Percentiles rank a stretch among this genome's conserved stretches.
These are phyloP conservation scores for Leccinum incarnatum DNA, from an alignment of 768 basidiomycete species.

Conservation along the genomic window DNA sequence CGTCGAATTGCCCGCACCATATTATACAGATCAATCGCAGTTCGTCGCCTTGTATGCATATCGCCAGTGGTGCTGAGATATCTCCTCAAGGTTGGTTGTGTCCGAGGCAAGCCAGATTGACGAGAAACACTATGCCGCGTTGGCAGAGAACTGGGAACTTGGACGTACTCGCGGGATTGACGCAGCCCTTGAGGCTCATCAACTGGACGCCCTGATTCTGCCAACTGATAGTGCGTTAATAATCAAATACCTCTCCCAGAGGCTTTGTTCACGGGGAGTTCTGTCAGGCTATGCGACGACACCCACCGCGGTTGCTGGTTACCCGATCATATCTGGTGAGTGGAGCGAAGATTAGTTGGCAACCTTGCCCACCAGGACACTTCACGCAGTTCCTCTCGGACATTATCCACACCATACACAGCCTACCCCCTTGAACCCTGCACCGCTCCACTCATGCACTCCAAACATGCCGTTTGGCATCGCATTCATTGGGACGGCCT, in stretches of 20 bases:
- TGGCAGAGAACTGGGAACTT: slow-evolving; percentile 47
- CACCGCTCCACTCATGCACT: slow-evolving; percentile 31
- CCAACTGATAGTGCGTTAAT: slow-evolving; percentile 38
- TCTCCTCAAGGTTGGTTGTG: slow-evolving; percentile 16
- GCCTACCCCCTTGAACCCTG: slow-evolving; percentile 41
- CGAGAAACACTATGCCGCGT: slow-evolving; percentile 41
- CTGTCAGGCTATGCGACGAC: slow-evolving; percentile 28
- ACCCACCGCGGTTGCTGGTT: slow-evolving; percentile 55
- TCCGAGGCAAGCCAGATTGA: slow-evolving; percentile 34
- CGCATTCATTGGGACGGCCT: slow-evolving; percentile 60
- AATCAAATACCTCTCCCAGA: neutral
- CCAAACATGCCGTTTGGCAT: slow-evolving; percentile 61
- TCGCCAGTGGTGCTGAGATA: slow-evolving; percentile 5
- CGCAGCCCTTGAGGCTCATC: slow-evolving; percentile 42
- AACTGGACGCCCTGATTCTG: slow-evolving; percentile 52
- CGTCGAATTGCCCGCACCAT: slow-evolving; percentile 41
- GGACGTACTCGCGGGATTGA: slow-evolving; percentile 56
- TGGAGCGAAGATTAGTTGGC: neutral
- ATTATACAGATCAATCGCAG: slow-evolving; percentile 38
- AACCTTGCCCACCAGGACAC: slow-evolving; percentile 4
- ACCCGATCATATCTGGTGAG: slow-evolving; percentile 63
- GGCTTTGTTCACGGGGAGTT: neutral
- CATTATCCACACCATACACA: slow-evolving; percentile 49
- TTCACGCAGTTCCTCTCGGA: slow-evolving; percentile 49
- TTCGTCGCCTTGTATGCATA: slow-evolving; percentile 8